Evolutionary conservation across 108 stramenopile species (phyloP).

Genomic region (Nannochloropsis gaditana): DNA sequence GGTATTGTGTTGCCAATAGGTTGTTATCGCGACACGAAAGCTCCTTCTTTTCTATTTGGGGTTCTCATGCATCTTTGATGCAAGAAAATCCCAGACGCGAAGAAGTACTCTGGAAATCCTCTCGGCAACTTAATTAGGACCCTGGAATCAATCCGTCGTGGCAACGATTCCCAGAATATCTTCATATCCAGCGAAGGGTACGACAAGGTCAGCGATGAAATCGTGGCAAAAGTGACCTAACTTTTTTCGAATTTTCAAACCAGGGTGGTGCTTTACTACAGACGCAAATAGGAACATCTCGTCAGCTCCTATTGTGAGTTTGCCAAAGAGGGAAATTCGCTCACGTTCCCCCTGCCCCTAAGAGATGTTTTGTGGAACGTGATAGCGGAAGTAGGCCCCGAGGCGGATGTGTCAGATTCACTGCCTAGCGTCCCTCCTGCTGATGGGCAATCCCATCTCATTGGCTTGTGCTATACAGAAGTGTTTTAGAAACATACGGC

Average conservation of each 20-base stretch:
- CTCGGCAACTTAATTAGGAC: neutral
- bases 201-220: neutral
- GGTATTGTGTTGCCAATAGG: neutral
- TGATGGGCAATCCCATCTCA: neutral
- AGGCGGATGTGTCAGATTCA: neutral
- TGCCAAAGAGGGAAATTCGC: neutral
- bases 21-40: neutral
- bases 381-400: neutral
- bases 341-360: neutral
- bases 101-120: neutral
- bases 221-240: neutral
- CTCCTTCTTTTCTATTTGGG: neutral
- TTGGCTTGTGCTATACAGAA: neutral
- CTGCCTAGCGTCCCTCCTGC: too few species aligned
- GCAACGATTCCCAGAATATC: neutral
- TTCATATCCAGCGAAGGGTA: neutral
- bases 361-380: neutral
- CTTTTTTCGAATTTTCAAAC: neutral
- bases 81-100: neutral
- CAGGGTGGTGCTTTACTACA: neutral
- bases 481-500: neutral
- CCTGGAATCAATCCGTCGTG: neutral
- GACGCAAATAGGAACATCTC: conserved; percentile 1
- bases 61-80: neutral
- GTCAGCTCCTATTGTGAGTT: neutral